A percentile compares a stretch with the other conserved stretches of the same genome.
Evolutionary conservation across 2,329 filamentous ascomycete species (phyloP).

Genomic region (Chrysoporthe cubensis): DNA sequence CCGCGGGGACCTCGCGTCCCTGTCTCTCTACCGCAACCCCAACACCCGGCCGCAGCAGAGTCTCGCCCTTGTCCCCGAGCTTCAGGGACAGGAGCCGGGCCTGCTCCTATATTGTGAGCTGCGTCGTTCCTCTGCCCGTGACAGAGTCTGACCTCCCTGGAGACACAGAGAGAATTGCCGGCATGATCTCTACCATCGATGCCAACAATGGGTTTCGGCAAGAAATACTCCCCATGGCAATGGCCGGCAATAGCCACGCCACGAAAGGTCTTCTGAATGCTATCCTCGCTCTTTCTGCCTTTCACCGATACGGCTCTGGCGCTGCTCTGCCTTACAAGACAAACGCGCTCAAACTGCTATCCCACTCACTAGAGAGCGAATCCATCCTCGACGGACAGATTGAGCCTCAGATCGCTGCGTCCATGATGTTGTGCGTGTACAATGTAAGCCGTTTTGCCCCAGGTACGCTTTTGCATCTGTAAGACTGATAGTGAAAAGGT

Average conservation of each 20-base stretch:
- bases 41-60: conserved; percentile 33
- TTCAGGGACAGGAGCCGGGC: conserved; percentile 37
- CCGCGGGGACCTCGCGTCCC: conserved; percentile 35
- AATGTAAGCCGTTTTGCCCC: conserved; percentile 41
- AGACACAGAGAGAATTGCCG: conserved; percentile 46
- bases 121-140: neutral
- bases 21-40: conserved; percentile 34
- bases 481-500: conserved; percentile 41
- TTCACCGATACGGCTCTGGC: conserved; percentile 44
- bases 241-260: conserved; percentile 40
- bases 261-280: conserved; percentile 47
- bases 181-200: conserved; percentile 52
- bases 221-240: conserved; percentile 50
- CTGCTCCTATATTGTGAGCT: conserved; percentile 39
- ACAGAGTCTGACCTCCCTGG: conserved; percentile 13
- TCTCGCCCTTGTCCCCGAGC: conserved; percentile 36
- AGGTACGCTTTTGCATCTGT: neutral
- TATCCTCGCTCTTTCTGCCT: conserved; percentile 49
- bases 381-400: conserved; percentile 34
- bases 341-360: conserved; percentile 45
- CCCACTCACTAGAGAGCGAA: conserved; percentile 40
- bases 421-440: conserved; percentile 56
- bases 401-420: conserved; percentile 48
- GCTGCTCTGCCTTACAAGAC: conserved; percentile 48
- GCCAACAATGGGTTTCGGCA: conserved; percentile 51